Percentiles rank a stretch among this genome's conserved stretches.
These are phyloP conservation scores for Malus asiatica DNA, from an alignment of 306 rosid genomes.

Conservation along the genomic window DNA sequence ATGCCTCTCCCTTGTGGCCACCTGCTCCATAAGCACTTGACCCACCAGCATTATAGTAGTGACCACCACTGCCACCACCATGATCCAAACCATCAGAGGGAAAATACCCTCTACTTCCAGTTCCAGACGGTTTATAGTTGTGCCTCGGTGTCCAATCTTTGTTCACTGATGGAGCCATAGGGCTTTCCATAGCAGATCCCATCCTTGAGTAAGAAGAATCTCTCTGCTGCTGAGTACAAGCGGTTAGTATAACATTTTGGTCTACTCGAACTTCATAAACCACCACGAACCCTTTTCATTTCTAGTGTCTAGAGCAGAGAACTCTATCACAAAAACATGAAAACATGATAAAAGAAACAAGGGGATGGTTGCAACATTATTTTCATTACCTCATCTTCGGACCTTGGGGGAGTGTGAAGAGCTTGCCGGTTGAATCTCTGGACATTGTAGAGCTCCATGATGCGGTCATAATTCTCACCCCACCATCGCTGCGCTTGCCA, in stretches of 20 bases:
- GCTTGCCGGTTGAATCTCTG: slow-evolving; percentile 71
- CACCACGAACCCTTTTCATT: neutral
- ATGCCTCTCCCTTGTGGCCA: slow-evolving; percentile 23
- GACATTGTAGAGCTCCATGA: slow-evolving; percentile 86
- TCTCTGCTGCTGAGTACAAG: slow-evolving; percentile 34
- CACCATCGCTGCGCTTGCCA: slow-evolving; percentile 95
- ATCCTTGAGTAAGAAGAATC: slow-evolving; percentile 51
- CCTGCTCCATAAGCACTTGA: slow-evolving; percentile 9
- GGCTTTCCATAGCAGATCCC: slow-evolving; percentile 52
- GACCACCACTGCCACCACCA: slow-evolving; percentile 36
- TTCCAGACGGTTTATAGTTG: slow-evolving; percentile 48
- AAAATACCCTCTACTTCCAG: slow-evolving; percentile 36
- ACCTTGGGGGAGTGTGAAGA: slow-evolving; percentile 60
- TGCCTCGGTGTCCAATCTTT: slow-evolving; percentile 40
- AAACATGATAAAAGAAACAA: too few species aligned
- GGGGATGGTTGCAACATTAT: too few species aligned
- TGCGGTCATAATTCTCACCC: slow-evolving; percentile 87
- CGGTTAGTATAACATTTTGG: slow-evolving; percentile 5
- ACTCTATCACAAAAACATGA: neutral
- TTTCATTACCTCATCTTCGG: slow-evolving; percentile 74
- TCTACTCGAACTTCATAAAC: neutral
- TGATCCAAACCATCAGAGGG: slow-evolving; percentile 42
- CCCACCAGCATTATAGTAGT: slow-evolving; percentile 30
- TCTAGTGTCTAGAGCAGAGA: neutral
- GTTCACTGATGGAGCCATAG: slow-evolving; percentile 34